Base-by-base conservation (phyloP, 345 rosid species). In the Euphorbia lathyris region DNA sequence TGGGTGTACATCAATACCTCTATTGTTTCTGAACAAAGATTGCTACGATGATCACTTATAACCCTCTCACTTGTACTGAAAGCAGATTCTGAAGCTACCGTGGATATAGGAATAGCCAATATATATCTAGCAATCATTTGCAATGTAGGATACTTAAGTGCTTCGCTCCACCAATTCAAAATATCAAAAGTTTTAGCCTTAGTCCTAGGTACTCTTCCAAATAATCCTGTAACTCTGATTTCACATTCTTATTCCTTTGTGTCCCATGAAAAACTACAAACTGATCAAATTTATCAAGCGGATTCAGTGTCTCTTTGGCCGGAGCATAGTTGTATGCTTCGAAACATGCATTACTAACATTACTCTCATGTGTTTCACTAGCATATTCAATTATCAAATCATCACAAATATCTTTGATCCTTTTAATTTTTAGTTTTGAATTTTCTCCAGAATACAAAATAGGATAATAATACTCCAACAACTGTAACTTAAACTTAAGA, bases 41-140 rank as follows among this genome's bases (percentile, higher is more conserved):
- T 40, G 9, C 45, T 40, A 1, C 45, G 7, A 40, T 40, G 45
- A 40, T 40, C 7, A 23, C 58, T 55, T 17, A 20, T n/a, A 55
- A 55, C 5, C 3, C 27, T 22, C 3, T 13, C 29, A 55, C 58
- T 55, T 20, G 12, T 55, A 48, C 20, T 48, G 16, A 48, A 48
- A 48, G 53, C 0, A 3, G 53, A 48, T 11, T 48, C 2, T 3
- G 53, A 48, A 48, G 53, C 53, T 20, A 48, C 6, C 0, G 42
- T 65, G 13, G 56, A 64, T 3, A 64, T 16, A 3, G 25, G 58
- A 48, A 66, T 66, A 5, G 25, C 69, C 0, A 66, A 30, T 9
- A 66, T 5, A 50, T 34, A 27, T 62, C 66, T 62, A 9, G 66
- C 48, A 62, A 62, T 62, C 7, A 9, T 8, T 62, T 62, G 20